Percentiles rank a stretch among this genome's conserved stretches.
Conservation (phyloP, 148 eudicot species). For the Cornus suecica region DNA sequence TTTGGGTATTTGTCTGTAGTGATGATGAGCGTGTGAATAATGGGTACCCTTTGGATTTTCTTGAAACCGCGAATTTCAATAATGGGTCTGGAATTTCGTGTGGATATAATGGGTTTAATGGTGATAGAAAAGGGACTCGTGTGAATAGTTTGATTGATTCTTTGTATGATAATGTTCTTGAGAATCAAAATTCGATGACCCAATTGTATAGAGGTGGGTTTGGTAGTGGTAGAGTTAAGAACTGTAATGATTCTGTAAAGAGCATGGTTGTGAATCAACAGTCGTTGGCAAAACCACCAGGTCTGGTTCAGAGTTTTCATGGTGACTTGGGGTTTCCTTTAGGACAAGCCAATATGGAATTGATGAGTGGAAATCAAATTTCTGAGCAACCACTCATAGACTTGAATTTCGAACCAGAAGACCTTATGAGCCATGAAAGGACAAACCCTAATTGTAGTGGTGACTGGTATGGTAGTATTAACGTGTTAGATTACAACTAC, state of each 20-base stretch:
- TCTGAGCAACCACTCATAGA: background rate
- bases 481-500: background rate
- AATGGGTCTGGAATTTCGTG: background rate
- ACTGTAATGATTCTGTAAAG: constrained; percentile 13
- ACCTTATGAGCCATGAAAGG: background rate
- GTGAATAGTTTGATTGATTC: background rate
- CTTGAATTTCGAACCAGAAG: constrained; percentile 6
- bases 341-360: constrained; percentile 7
- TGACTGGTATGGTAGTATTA: background rate
- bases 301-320: background rate
- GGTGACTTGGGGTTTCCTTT: background rate
- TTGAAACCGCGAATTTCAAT: no score
- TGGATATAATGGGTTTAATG: background rate
- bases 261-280: constrained; percentile 6
- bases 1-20: no score
- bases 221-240: constrained; percentile 7
- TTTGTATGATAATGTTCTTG: background rate
- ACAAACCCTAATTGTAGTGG: constrained; percentile 7
- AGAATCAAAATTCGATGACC: background rate
- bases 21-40: no score
- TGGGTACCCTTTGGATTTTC: no score
- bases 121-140: background rate
- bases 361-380: background rate
- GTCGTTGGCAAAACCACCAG: background rate
- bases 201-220: background rate